These are phyloP conservation scores for Sporothrix dimorphospora DNA, from an alignment of 2,329 filamentous ascomycete species.

Conservation along the genomic window DNA sequence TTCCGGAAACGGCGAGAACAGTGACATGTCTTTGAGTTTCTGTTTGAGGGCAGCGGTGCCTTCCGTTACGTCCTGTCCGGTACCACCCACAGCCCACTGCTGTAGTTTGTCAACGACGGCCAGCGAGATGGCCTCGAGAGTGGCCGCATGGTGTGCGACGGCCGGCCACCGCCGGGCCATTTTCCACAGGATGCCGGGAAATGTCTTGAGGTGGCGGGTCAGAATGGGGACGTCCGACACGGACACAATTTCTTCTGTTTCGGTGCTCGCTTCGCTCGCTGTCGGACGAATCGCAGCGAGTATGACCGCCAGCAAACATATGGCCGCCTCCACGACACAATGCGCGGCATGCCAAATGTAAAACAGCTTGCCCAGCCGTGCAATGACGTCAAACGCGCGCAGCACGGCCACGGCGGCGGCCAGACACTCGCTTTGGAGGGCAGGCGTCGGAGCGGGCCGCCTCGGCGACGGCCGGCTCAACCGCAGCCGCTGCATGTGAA, in stretches of 20 bases:
- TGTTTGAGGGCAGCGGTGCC: not conserved
- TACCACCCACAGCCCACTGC: not conserved
- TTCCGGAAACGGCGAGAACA: not conserved
- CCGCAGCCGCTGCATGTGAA: slow-evolving; percentile 10
- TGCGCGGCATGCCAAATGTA: slow-evolving; percentile 23
- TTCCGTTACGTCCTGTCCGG: not conserved
- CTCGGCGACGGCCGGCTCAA: not conserved
- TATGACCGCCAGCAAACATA: not conserved
- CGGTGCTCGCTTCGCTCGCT: not conserved
- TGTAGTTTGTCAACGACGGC: not conserved
- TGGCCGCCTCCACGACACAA: slow-evolving; percentile 15
- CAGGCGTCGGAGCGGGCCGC: not conserved
- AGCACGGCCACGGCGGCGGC: slow-evolving; percentile 6
- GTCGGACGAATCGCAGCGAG: not conserved
- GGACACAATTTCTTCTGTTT: not conserved
- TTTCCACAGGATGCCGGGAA: slow-evolving; percentile 24
- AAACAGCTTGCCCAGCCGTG: slow-evolving; percentile 23
- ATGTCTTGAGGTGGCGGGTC: slow-evolving; percentile 11
- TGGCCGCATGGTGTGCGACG: not conserved
- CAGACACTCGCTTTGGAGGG: not conserved
- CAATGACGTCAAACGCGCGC: slow-evolving; percentile 16
- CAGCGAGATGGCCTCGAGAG: not conserved
- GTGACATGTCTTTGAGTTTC: slow-evolving; percentile 8
- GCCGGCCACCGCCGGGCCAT: slow-evolving; percentile 23
- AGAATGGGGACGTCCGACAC: slow-evolving; percentile 7